Evolutionary conservation across 495 filamentous ascomycete genomes (phyloP), one percentile per base, ranked within the genome.

Genomic region (Aspergillus baeticus): DNA sequence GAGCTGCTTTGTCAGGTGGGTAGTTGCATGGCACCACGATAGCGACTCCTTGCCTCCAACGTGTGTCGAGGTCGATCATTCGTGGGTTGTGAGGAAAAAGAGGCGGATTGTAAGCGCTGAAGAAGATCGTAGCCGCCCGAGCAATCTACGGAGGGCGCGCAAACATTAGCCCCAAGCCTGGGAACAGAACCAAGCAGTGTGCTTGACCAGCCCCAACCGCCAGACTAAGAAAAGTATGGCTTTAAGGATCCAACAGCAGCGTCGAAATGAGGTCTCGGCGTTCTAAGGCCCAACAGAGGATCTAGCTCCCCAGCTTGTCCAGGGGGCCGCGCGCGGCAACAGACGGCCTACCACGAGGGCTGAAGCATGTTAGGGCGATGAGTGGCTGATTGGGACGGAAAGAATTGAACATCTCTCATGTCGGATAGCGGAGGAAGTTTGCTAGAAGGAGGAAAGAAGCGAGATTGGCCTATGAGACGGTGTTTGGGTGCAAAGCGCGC

Each of bases 301-400:
- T 52, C 23, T 33, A 43, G 14, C 15, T 37, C n/a, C 21, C 38
- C 44, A 42, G 51, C 33, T 42, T 22, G 38, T 39, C 35, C 21
- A 31, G 26, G 52, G 46, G 29, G 41, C 49, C 34, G 51, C 55
- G 55, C 60, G 60, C 60, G 55, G 51, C 38, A 58, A 55, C 37
- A 21, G 22, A 36, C 33, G 42, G 47, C 55, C 46, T 59, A 58
- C 51, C 55, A 52, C 6, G 35, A 52, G 38, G 29, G 34, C 10
- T 39, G 39, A 15, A 49, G 35, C 15, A 48, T 39, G 36, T 17
- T 15, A 26, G 34, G 8, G 10, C 15, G 7, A 36, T 29, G 45
- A 50, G 38, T 57, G 54, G 54, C 36, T 57, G 37, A 50, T 35
- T 29, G 23, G 39, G 44, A 44, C n/a, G 34, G 34, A 33, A 47